Evolutionary conservation across 768 basidiomycete genomes (phyloP), one percentile per base, ranked within the genome.

Genomic region (Phanerochaete carnosa): DNA sequence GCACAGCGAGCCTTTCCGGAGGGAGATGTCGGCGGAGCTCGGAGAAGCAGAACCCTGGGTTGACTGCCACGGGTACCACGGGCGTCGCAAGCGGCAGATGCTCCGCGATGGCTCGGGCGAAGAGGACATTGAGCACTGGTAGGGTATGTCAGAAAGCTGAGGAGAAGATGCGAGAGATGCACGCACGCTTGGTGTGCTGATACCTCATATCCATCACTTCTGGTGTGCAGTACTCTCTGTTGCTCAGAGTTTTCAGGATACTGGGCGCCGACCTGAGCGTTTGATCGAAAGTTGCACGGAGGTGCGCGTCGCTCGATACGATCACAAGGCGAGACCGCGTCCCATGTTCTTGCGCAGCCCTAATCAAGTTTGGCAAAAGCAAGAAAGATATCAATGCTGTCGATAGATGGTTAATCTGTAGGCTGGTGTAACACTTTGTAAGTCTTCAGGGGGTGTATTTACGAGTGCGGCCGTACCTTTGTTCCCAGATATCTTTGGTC

Each of bases 391-490:
- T 70, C 0, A 83, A 69, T 6, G 75, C 69, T 7, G 72, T 74
- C 0, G 79, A 70, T 6, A 85, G 66, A 62, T 75, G 63, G 65
- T 84, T 83, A 37, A 80, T 75, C 62, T 84, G 82, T 0, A 83
- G 57, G 11, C 83, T 85, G n/a, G 28, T 26, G 30, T 1, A 30
- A 19, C n/a, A 39, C 2, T 30, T 1, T 25, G 39, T 22, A 39
- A 15, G 30, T 13, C 0, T 46, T 19, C 25, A 19, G n/a, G n/a
- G n/a, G n/a, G n/a, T 2, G 45, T 9, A 13, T 4, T 11, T 2
- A 16, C 32, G 29, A 15, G 15, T 22, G n/a, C 5, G 25, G 3
- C 61, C 72, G 50, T 56, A 72, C 73, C n/a, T 56, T 49, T 46
- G 50, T 56, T 74, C 73, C 67, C 68, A 74, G 1, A 66, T 69